Evolutionary conservation across 2,329 filamentous ascomycete species (phyloP).

Genomic region (Ophiostoma himal-ulmi): DNA sequence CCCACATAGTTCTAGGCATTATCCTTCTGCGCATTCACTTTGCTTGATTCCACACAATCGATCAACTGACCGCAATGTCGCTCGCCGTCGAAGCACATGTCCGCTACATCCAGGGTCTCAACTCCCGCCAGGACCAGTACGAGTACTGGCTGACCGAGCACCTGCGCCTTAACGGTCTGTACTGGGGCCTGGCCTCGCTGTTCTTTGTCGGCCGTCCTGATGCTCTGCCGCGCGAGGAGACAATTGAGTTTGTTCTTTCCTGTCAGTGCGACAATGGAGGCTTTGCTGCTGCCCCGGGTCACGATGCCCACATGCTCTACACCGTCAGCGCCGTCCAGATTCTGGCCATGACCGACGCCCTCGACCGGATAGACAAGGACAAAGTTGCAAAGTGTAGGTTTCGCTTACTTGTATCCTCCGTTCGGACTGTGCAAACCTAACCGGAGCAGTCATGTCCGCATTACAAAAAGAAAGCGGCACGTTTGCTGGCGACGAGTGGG

Average conservation of each 20-base stretch:
- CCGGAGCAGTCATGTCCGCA: conserved; percentile 60
- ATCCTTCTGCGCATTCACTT: background rate
- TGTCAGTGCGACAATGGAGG: conserved; percentile 85
- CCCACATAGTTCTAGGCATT: background rate
- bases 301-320: conserved; percentile 94
- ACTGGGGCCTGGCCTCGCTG: conserved; percentile 89
- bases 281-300: conserved; percentile 87
- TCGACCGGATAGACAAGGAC: conserved; percentile 62
- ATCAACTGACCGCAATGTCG: background rate
- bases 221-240: conserved; percentile 70
- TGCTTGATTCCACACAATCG: background rate
- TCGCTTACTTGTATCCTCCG: background rate
- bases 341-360: conserved; percentile 75
- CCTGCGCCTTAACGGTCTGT: conserved; percentile 87
- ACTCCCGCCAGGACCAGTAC: conserved; percentile 86
- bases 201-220: conserved; percentile 78
- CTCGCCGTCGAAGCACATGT: conserved; percentile 56
- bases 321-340: conserved; percentile 95
- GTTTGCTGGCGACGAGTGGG: conserved; percentile 93
- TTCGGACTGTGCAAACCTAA: conserved; percentile 23
- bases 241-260: conserved; percentile 91
- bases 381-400: conserved; percentile 74
- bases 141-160: conserved; percentile 99
- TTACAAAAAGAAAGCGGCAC: conserved; percentile 78
- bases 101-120: conserved; percentile 85